phyloP scores from a whole-genome alignment of 169 alveolate species.

The Eimeria nieschulzi region DNA sequence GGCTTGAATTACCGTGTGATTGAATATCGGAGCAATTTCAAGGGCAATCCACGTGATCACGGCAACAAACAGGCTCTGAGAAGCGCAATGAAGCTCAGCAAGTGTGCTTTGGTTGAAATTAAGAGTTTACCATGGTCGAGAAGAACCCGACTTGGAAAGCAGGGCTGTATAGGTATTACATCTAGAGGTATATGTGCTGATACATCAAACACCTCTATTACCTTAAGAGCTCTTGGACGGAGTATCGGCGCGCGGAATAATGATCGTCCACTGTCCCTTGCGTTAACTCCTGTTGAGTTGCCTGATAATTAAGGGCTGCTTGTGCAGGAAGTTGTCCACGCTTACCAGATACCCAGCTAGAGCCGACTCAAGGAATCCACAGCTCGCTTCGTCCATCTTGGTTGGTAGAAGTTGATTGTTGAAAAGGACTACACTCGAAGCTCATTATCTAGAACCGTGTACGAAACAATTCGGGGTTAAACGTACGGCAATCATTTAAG shows the following conservation, averaged over 20 bases:
- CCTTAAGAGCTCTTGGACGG: conserved; percentile 29
- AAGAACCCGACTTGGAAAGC: conserved; percentile 31
- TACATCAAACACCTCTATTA: not conserved
- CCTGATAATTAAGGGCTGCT: too few relatives aligned
- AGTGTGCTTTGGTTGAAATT: not conserved
- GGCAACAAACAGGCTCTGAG: conserved; percentile 19
- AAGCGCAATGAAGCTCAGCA: not conserved
- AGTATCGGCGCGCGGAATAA: conserved; percentile 30
- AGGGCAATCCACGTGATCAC: conserved; percentile 30
- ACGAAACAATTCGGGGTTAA: not conserved
- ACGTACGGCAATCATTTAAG: conserved; percentile 37
- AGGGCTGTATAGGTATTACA: not conserved
- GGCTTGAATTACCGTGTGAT: not conserved
- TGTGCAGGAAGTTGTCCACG: not conserved
- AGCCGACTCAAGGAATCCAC: conserved; percentile 40
- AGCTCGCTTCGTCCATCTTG: conserved; percentile 29
- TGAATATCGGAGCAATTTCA: conserved; percentile 30
- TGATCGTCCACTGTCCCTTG: conserved; percentile 51
- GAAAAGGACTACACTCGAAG: conserved; percentile 24
- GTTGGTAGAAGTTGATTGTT: conserved; percentile 37
- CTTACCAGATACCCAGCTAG: conserved; percentile 36
- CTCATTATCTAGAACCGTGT: not conserved
- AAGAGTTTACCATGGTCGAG: conserved; percentile 20
- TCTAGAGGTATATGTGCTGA: not conserved
- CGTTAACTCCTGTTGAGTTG: conserved; percentile 6